Evolutionary conservation across 2,329 filamentous ascomycete genomes (phyloP), one percentile per base, ranked within the genome.

Genomic region (Dothidotthia symphoricarpi): DNA sequence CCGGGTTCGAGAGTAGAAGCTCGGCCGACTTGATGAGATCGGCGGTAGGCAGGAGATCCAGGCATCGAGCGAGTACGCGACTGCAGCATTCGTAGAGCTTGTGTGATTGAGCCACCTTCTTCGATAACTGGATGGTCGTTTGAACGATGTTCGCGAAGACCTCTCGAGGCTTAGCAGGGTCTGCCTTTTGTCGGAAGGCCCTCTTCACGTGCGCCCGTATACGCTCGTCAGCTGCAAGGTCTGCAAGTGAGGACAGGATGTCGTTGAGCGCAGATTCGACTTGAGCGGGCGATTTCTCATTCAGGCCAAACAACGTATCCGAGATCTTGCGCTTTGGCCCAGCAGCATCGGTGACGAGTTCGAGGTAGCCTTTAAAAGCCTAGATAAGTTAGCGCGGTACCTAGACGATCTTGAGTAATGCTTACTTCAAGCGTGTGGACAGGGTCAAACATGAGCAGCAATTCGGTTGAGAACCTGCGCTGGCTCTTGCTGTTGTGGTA

Each of bases 1-100:
- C 83, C 5, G 86, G 81, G 32, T 84, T 80, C 50, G 86, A 80
- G 24, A 97, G 80, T 19, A 98, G 75, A 17, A 82, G 80, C 61
- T 95, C 87, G 27, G 94, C 85, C 8, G 89, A 86, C 63, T 88
- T 87, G 64, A 97, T 82, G 65, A 97, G 93, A 67, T 96, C 88
- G 35, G 82, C 77, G 3, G 91, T 89, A 0, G 90, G 91, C 28
- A 95, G 75, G 6, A 96, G 78, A 47, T 87, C 85, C 34, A 98
- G 76, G n/a, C 95, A 73, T 46, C 85, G 85, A 13, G 86, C 82
- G 31, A 97, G 75, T 1, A 88, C 79, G 39, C 86, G 80, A 26
- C 85, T 84, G 56, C 73, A 74, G 16, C 69, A 69, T 6, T 67
- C 57, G 26, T 64, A 61, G 6, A 70, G 52, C 31, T 57, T 53